phyloP scores from a whole-genome alignment of 129 eudicot genomes.

The Deinandra increscens region DNA sequence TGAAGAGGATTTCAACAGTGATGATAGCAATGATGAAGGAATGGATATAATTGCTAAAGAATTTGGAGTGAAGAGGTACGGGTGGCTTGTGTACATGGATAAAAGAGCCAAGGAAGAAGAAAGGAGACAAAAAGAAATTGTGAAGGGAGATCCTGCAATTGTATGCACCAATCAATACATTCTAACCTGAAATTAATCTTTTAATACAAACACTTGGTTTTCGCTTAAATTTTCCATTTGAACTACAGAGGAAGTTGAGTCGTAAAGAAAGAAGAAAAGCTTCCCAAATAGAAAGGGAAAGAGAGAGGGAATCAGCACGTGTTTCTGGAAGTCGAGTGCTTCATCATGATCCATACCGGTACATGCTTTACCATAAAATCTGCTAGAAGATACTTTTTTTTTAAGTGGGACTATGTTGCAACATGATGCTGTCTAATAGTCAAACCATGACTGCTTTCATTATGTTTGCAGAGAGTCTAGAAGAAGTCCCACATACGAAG shows the following conservation, averaged over 20 bases:
- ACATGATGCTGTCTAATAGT: background rate
- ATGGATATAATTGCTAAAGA: slow-evolving; percentile 96
- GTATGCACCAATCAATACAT: slow-evolving; percentile 42
- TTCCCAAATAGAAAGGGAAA: slow-evolving; percentile 90
- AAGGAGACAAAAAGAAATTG: slow-evolving; percentile 88
- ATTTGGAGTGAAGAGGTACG: slow-evolving; percentile 95
- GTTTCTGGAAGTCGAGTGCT: slow-evolving; percentile 66
- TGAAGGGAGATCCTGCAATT: slow-evolving; percentile 96
- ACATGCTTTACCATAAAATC: background rate
- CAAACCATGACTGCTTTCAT: background rate
- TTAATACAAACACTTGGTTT: background rate
- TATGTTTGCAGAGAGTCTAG: slow-evolving; percentile 76
- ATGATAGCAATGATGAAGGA: slow-evolving; percentile 94
- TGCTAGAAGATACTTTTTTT: background rate
- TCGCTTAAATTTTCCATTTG: background rate
- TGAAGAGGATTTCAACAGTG: slow-evolving; percentile 93
- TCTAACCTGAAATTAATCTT: background rate
- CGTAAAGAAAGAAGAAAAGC: slow-evolving; percentile 97
- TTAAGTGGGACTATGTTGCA: background rate
- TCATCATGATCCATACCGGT: slow-evolving; percentile 96
- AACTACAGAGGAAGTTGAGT: slow-evolving; percentile 85
- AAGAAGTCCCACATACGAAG: slow-evolving; percentile 96
- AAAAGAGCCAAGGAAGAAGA: slow-evolving; percentile 96
- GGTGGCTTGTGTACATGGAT: slow-evolving; percentile 98
- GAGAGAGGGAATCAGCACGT: slow-evolving; percentile 80